Evolutionary conservation across 352 stramenopile genomes (phyloP).

Genomic region (Pythium aquatile): DNA sequence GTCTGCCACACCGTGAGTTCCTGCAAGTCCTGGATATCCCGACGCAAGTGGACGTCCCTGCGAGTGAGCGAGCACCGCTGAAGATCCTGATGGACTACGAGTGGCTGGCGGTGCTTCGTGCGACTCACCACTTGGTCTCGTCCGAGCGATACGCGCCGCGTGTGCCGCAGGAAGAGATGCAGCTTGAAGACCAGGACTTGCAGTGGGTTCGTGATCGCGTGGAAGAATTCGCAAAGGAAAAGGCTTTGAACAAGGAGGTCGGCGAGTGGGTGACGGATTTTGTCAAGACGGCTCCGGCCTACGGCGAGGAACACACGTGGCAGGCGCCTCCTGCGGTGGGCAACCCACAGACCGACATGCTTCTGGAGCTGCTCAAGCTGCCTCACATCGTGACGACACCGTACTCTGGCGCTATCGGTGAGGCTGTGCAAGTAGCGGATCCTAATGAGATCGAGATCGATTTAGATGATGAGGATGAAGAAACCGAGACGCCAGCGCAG

Average conservation of each 20-base stretch:
- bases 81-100: constrained; percentile 93
- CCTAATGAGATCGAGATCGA: constrained; percentile 41
- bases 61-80: constrained; percentile 23
- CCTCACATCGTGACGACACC: constrained; percentile 93
- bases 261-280: constrained; percentile 81
- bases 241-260: constrained; percentile 45
- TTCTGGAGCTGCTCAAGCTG: constrained; percentile 92
- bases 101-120: constrained; percentile 93
- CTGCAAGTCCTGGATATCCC: constrained; percentile 92
- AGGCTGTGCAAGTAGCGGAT: constrained; percentile 22
- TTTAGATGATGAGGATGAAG: constrained; percentile 25
- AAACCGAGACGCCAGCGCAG: neutral
- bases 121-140: constrained; percentile 89
- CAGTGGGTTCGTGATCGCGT: constrained; percentile 62
- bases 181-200: constrained; percentile 76
- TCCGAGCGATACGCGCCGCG: constrained; percentile 56
- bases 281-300: constrained; percentile 64
- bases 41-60: neutral
- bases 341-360: constrained; percentile 95
- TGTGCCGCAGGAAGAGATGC: constrained; percentile 72
- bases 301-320: constrained; percentile 42
- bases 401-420: constrained; percentile 39
- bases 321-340: constrained; percentile 39
- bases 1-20: constrained; percentile 93
- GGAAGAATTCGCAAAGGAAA: constrained; percentile 48